Conservation (phyloP, 345 rosid species). For the Laguncularia racemosa region DNA sequence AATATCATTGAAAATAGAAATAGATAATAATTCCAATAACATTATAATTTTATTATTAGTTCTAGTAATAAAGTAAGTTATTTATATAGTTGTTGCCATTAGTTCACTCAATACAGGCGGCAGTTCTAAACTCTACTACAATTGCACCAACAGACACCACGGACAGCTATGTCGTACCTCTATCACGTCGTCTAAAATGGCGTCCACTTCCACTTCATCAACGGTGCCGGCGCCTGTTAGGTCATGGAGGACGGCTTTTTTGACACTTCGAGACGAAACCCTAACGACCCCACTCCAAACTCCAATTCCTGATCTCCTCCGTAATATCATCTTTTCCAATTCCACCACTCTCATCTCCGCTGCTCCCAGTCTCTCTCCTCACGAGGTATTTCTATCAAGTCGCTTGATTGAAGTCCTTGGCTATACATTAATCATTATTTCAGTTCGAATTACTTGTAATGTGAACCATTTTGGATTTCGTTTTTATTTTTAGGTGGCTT, state of each 20-base stretch:
- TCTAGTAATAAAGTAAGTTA: too few species aligned
- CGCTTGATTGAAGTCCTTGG: neutral
- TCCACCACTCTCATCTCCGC: constrained; percentile 47
- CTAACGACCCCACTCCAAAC: constrained; percentile 33
- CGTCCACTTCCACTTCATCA: constrained; percentile 24
- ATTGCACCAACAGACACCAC: too few species aligned
- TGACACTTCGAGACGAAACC: constrained; percentile 75
- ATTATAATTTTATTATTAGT: too few species aligned
- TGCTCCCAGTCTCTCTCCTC: constrained; percentile 60
- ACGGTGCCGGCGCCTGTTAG: constrained; percentile 26
- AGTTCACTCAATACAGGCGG: too few species aligned
- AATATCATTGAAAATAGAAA: too few species aligned
- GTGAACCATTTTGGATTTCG: neutral
- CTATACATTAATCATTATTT: neutral
- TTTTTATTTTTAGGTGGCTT: constrained; percentile 31
- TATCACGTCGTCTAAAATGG: constrained; percentile 13
- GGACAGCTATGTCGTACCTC: neutral
- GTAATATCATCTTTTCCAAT: constrained; percentile 57
- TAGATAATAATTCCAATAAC: too few species aligned
- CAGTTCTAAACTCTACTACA: too few species aligned
- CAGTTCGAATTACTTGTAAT: neutral
- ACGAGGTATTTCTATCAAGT: constrained; percentile 35
- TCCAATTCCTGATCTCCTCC: constrained; percentile 44
- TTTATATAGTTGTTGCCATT: too few species aligned
- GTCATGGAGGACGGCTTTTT: constrained; percentile 79